phyloP scores from a whole-genome alignment of 208 protist genomes.

The Leishmania major region DNA sequence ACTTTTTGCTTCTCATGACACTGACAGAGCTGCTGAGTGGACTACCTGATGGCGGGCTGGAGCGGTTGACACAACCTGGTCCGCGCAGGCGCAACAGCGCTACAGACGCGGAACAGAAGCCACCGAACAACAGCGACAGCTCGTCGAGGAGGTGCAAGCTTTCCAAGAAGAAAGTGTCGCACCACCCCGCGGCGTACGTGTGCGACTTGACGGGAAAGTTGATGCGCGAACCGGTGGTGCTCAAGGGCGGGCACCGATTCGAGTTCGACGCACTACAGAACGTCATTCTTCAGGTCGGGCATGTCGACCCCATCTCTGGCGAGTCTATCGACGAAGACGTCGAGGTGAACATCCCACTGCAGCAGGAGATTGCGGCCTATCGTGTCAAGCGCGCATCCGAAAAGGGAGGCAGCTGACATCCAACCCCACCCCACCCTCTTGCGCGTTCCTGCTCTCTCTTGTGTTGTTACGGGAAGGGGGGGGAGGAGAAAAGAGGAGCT shows the following conservation, averaged over 20 bases:
- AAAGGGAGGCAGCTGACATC: conserved; percentile 8
- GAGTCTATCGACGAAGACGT: conserved; percentile 69
- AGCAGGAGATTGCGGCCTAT: conserved; percentile 88
- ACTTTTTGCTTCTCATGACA: conserved; percentile 42
- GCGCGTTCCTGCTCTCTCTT: not conserved
- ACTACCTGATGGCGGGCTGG: conserved; percentile 18
- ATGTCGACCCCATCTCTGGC: conserved; percentile 83
- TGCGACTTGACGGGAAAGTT: conserved; percentile 86
- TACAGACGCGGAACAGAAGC: not conserved
- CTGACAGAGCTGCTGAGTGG: conserved; percentile 70
- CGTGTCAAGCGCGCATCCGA: conserved; percentile 56
- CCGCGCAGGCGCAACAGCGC: not conserved
- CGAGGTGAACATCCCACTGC: conserved; percentile 67
- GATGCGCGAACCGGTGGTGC: conserved; percentile 88
- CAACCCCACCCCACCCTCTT: not conserved
- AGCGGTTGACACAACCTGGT: conserved; percentile 12
- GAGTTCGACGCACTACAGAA: conserved; percentile 81
- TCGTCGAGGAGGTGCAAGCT: not conserved
- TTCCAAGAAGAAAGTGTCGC: conserved; percentile 39
- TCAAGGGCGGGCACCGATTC: conserved; percentile 77
- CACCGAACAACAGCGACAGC: not conserved
- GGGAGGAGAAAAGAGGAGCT: not conserved
- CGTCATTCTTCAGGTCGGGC: conserved; percentile 79
- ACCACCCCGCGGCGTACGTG: conserved; percentile 72
- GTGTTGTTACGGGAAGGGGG: not conserved